phyloP scores from a whole-genome alignment of 805 yeast genomes.

The Suhomyces sp. region DNA sequence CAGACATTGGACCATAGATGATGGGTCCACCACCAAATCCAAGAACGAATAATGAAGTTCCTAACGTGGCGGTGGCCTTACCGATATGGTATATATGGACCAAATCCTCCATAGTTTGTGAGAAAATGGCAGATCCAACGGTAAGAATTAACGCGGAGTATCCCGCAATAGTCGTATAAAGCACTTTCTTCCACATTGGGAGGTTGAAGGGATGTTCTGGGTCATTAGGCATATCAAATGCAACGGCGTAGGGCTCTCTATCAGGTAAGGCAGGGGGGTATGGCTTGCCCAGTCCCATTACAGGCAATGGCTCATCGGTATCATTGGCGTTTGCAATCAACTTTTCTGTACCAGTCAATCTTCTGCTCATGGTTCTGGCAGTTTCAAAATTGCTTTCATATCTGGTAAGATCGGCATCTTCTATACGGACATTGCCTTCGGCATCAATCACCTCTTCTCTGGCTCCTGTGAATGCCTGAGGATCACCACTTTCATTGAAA shows the following conservation, averaged over 20 bases:
- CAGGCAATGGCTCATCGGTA: conserved; percentile 31
- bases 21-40: conserved; percentile 95
- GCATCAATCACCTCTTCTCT: not conserved
- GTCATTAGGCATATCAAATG: conserved; percentile 75
- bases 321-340: conserved; percentile 18
- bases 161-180: conserved; percentile 25
- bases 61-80: conserved; percentile 65
- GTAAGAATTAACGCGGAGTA: conserved; percentile 27
- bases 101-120: conserved; percentile 55
- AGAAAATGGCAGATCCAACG: conserved; percentile 45
- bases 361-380: conserved; percentile 18
- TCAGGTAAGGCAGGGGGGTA: conserved; percentile 63
- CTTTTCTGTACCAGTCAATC: conserved; percentile 20
- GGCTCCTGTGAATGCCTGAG: conserved; percentile 11
- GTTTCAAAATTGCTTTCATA: conserved; percentile 21
- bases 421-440: conserved; percentile 6
- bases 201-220: conserved; percentile 82
- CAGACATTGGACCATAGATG: conserved; percentile 26
- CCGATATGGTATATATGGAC: conserved; percentile 57
- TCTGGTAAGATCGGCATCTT: conserved; percentile 20
- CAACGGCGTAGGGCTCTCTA: conserved; percentile 56
- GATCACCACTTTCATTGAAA: conserved; percentile 5
- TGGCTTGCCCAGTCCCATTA: conserved; percentile 65
- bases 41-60: conserved; percentile 77
- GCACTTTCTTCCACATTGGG: conserved; percentile 18